phyloP scores from a whole-genome alignment of 2,329 filamentous ascomycete genomes.

The Aureobasidium sp. region DNA sequence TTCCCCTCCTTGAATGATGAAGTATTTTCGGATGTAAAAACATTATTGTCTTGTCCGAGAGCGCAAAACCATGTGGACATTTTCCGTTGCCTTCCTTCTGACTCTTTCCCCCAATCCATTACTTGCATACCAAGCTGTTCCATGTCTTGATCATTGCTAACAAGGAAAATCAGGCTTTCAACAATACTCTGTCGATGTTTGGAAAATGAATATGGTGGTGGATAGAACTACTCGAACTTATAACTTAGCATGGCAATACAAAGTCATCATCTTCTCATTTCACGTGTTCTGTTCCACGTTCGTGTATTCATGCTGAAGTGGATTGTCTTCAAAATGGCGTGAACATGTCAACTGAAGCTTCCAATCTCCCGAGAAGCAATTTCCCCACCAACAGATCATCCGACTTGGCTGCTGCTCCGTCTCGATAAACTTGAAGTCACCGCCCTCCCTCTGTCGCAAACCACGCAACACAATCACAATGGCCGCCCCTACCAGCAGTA shows the following conservation, averaged over 20 bases:
- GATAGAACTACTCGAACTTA: not conserved
- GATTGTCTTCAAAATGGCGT: not conserved
- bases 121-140: not conserved
- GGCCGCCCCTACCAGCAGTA: not conserved
- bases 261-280: not conserved
- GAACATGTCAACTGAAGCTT: not conserved
- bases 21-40: constrained; percentile 94
- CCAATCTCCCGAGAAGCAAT: not conserved
- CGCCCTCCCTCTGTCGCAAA: not conserved
- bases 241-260: not conserved
- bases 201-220: not conserved
- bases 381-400: constrained; percentile 3
- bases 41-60: constrained; percentile 66
- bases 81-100: constrained; percentile 99
- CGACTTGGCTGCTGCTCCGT: not conserved
- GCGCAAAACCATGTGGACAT: constrained; percentile 95
- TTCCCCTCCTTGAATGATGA: constrained; percentile 59
- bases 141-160: not conserved
- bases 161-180: not conserved
- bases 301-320: no score
- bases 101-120: constrained; percentile 34
- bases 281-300: no score
- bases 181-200: not conserved
- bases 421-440: not conserved
- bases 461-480: not conserved